Evolutionary conservation across 2,329 filamentous ascomycete species (phyloP), one percentile per base, ranked within the genome.

Genomic region (Botryosphaeria agaves): DNA sequence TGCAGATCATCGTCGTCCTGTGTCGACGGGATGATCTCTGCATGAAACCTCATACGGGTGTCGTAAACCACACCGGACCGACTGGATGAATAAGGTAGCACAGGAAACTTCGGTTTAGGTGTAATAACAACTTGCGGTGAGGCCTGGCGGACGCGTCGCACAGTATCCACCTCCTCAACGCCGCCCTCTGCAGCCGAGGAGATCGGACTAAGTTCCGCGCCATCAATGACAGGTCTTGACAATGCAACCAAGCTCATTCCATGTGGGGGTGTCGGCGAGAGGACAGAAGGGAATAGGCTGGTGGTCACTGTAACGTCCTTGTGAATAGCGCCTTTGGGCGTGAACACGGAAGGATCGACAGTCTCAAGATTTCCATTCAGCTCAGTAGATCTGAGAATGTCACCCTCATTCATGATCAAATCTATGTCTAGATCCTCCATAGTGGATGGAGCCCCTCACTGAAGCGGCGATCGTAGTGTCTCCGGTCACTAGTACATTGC

Each of bases 1-100:
- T 98, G 89, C 30, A 91, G 76, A 14, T 87, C 77, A 28, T 74
- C 69, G 1, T 67, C 65, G 17, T 51, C 49, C 1, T 44, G 38
- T 32, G 40, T 41, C 18, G 43, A 36, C 12, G 59, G 53, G 3
- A 60, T 56, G 3, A 64, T 59, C 48, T 94, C 92, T 32, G 84
- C 80, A 50, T 98, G 89, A 36, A 91, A 78, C 36, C 89, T 83
- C 89, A 98, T 98, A 18, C 87, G 73, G 34, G 82, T 75, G 56
- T 98, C 89, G 49, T 95, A 98, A 40, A 65, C 58, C 2, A 65
- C 45, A 1, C 61, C 61, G 6, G 61, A 61, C 36, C 48, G 47
- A 3, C 41, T 41, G 0, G 49, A 51, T 3, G 47, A 41, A 33
- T 57, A 55, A 2, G 53, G 52, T 7, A 56, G 38, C 2, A 38